A percentile compares a stretch with the other conserved stretches of the same genome.
phyloP scores from a whole-genome alignment of 495 filamentous ascomycete species.

The Barbatosphaeria neglecta region DNA sequence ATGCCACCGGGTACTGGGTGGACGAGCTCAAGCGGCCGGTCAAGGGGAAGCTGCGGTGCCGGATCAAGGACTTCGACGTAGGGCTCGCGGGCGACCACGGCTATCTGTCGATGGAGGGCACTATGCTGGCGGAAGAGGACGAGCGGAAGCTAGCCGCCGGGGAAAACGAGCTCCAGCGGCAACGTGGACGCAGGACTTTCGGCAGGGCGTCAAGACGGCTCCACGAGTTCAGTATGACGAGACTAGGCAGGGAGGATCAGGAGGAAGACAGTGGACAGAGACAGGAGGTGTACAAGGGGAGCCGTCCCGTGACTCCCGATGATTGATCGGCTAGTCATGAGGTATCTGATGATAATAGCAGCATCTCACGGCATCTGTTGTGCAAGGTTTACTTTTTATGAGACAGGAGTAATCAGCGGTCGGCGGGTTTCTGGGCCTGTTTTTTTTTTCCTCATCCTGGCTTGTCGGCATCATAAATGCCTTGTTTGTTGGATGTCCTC shows the following conservation, averaged over 20 bases:
- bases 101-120: constrained; percentile 36
- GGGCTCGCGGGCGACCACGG: constrained; percentile 36
- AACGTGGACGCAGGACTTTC: constrained; percentile 20
- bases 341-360: too few relatives aligned
- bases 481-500: too few relatives aligned
- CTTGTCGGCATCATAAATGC: too few relatives aligned
- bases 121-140: constrained; percentile 30
- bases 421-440: too few relatives aligned
- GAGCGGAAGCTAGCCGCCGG: constrained; percentile 21
- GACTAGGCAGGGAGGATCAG: constrained; percentile 28
- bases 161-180: constrained; percentile 24
- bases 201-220: constrained; percentile 21
- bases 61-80: constrained; percentile 39
- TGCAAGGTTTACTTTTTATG: too few relatives aligned
- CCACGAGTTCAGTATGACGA: constrained; percentile 38
- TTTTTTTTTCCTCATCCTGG: too few relatives aligned
- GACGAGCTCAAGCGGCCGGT: constrained; percentile 23
- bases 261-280: constrained; percentile 20
- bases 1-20: constrained; percentile 39
- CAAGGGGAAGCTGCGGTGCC: constrained; percentile 30
- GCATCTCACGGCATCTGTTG: too few relatives aligned
- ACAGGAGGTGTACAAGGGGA: constrained; percentile 19
- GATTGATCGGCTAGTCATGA: constrained; percentile 17
- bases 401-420: too few relatives aligned
- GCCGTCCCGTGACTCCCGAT: constrained; percentile 22